Percentiles rank a stretch among this genome's conserved stretches.
These are phyloP conservation scores for Boletales sp. DNA, from an alignment of 768 basidiomycete genomes.

Conservation along the genomic window DNA sequence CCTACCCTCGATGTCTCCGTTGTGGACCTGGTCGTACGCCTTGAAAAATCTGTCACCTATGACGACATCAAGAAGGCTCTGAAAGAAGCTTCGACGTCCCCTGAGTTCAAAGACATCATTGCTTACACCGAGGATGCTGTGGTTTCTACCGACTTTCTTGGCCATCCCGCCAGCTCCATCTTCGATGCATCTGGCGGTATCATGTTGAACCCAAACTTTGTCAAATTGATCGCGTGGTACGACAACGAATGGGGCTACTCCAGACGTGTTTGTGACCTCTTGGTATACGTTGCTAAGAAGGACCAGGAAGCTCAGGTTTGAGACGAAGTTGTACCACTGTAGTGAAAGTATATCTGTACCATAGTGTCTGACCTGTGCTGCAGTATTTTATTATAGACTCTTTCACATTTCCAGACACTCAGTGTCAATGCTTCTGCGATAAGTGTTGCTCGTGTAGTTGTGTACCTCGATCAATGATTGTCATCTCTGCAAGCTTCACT, in stretches of 20 bases:
- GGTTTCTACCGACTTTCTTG: conserved; percentile 93
- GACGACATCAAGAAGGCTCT: conserved; percentile 86
- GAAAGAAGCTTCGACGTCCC: conserved; percentile 72
- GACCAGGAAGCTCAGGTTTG: conserved; percentile 41
- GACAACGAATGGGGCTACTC: conserved; percentile 97
- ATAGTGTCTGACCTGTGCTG: background rate
- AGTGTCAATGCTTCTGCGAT: too few species aligned
- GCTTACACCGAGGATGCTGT: conserved; percentile 92
- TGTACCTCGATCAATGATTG: too few species aligned
- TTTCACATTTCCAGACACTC: too few species aligned
- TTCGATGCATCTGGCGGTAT: conserved; percentile 96
- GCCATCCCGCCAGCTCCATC: conserved; percentile 75
- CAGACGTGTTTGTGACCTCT: conserved; percentile 84
- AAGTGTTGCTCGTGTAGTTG: too few species aligned
- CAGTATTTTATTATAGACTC: background rate
- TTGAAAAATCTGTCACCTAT: conserved; percentile 82
- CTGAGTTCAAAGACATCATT: conserved; percentile 63
- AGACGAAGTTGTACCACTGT: background rate
- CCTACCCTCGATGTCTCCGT: conserved; percentile 96
- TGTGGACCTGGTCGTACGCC: conserved; percentile 93
- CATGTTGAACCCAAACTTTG: conserved; percentile 85
- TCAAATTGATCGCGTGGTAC: conserved; percentile 97
- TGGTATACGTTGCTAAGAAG: conserved; percentile 75
- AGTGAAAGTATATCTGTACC: conserved; percentile 8
- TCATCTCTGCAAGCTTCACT: too few species aligned